Conservation (phyloP, 208 protist species). For the Tetramitus jugosus region DNA sequence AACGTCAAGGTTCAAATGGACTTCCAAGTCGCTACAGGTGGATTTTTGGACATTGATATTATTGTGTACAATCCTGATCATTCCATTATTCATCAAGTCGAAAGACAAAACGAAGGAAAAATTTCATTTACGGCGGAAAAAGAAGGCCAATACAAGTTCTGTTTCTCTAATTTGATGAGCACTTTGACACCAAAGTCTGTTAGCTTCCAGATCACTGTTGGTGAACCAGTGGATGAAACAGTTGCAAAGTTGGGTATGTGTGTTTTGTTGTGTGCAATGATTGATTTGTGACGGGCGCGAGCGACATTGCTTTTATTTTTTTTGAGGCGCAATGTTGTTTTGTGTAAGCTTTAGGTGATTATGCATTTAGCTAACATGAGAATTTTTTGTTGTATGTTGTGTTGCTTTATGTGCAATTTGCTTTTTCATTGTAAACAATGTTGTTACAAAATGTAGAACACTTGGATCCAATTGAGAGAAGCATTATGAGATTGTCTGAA, state of each 20-base stretch:
- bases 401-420: no score
- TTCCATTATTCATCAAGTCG: background rate
- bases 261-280: no score
- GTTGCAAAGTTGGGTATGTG: slow-evolving; percentile 8
- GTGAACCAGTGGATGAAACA: slow-evolving; percentile 23
- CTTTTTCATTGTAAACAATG: no score
- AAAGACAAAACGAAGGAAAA: slow-evolving; percentile 49
- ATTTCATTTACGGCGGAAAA: slow-evolving; percentile 61
- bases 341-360: no score
- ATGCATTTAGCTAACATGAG: no score
- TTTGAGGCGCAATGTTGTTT: no score
- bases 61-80: background rate
- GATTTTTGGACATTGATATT: slow-evolving; percentile 19
- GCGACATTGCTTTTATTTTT: no score
- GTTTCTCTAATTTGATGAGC: slow-evolving; percentile 76
- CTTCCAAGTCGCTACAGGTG: slow-evolving; percentile 1
- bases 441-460: no score
- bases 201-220: slow-evolving; percentile 55
- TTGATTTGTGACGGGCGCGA: no score
- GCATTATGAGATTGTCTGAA: slow-evolving; percentile 54
- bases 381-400: no score
- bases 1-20: background rate
- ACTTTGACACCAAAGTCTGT: slow-evolving; percentile 66
- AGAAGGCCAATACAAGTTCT: slow-evolving; percentile 58
- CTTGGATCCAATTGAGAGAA: slow-evolving; percentile 48